phyloP scores from a whole-genome alignment of 805 yeast genomes.

The Tanozyma kutaoensis region DNA sequence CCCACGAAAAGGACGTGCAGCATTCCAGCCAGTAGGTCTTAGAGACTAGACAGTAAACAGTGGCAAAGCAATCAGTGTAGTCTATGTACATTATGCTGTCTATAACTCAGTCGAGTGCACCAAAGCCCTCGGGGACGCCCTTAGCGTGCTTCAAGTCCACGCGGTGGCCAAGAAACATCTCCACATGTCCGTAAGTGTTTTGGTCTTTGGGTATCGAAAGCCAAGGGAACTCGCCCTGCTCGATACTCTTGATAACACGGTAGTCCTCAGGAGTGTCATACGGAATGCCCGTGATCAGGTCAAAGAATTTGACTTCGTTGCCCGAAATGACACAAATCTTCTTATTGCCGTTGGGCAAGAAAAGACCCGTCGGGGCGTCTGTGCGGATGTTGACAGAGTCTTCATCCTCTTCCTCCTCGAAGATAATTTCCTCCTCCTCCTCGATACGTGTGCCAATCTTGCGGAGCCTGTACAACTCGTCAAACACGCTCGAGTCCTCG shows the following conservation, averaged over 20 bases:
- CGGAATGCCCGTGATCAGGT: conserved; percentile 80
- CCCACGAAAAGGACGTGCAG: conserved; percentile 53
- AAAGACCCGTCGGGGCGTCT: conserved; percentile 63
- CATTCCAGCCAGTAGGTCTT: conserved; percentile 13
- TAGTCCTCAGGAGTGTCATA: conserved; percentile 78
- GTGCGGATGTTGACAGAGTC: conserved; percentile 38
- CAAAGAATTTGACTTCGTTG: conserved; percentile 67
- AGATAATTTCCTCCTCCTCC: conserved; percentile 28
- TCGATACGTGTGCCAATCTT: conserved; percentile 45
- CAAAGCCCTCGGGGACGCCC: conserved; percentile 85
- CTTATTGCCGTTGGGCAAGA: conserved; percentile 55
- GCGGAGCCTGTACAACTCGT: conserved; percentile 39
- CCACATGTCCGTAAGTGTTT: conserved; percentile 39
- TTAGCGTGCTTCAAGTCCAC: conserved; percentile 59
- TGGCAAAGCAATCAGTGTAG: too few relatives aligned
- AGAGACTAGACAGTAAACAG: too few relatives aligned
- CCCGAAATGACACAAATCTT: conserved; percentile 68
- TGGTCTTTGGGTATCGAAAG: conserved; percentile 32
- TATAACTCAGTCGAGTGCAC: conserved; percentile 4
- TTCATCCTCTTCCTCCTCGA: conserved; percentile 24
- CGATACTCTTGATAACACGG: conserved; percentile 39
- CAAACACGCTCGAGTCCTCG: conserved; percentile 25
- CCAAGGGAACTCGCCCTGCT: conserved; percentile 40
- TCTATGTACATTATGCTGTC: too few relatives aligned
- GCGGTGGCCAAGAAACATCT: conserved; percentile 26